phyloP scores from a whole-genome alignment of 2,329 filamentous ascomycete genomes.

The Bertia moriformis region DNA sequence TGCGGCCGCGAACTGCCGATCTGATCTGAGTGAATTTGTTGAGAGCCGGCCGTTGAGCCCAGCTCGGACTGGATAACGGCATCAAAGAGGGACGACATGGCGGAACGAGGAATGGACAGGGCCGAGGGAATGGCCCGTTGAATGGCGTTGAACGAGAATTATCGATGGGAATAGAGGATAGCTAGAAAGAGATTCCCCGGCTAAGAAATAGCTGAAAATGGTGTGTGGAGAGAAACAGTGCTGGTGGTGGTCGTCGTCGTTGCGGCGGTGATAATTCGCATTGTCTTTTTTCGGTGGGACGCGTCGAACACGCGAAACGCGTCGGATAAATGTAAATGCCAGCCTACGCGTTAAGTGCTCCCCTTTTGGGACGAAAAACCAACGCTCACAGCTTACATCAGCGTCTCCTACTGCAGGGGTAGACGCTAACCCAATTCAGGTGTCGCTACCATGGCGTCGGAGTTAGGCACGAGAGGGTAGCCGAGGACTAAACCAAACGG shows the following conservation, averaged over 20 bases:
- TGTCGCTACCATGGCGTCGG: no score
- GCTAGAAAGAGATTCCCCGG: no score
- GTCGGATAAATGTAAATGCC: slow-evolving; percentile 9
- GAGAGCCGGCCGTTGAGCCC: slow-evolving; percentile 15
- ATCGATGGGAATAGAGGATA: no score
- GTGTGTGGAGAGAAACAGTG: no score
- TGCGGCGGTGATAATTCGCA: no score
- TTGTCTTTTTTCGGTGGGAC: slow-evolving; percentile 6
- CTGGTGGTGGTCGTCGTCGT: no score
- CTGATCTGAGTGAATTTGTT: slow-evolving; percentile 16
- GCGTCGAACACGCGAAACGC: slow-evolving; percentile 12
- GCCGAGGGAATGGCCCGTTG: slow-evolving; percentile 10
- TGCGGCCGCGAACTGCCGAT: slow-evolving; percentile 15
- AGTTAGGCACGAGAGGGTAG: no score
- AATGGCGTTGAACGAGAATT: slow-evolving; percentile 7
- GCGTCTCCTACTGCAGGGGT: no score
- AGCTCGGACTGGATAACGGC: slow-evolving; percentile 23
- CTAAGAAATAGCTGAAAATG: no score
- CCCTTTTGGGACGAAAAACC: slow-evolving; percentile 8
- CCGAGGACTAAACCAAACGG: no score
- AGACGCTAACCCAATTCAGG: no score
- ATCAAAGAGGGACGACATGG: slow-evolving; percentile 23
- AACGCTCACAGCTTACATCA: slow-evolving; percentile 6
- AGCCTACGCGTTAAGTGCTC: slow-evolving; percentile 18
- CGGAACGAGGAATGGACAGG: slow-evolving; percentile 7